A percentile compares a stretch with the other conserved stretches of the same genome.
Conservation (phyloP, 2,329 filamentous ascomycete species). For the Cryphonectria naterciae region DNA sequence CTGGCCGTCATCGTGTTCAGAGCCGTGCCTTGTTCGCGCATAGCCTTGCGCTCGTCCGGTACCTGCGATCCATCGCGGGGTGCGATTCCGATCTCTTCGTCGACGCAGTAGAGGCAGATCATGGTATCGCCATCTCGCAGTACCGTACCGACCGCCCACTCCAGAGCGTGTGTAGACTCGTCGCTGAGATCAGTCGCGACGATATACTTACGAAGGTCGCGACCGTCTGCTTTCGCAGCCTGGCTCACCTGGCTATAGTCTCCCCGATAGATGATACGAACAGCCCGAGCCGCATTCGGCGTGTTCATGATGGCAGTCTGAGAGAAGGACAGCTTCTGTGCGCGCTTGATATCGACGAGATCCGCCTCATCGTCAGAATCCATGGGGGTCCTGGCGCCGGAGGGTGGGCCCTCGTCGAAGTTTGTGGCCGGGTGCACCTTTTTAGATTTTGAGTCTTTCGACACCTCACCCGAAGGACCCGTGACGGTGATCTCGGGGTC, state of each 20-base stretch:
- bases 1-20: conserved; percentile 65
- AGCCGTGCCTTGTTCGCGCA: conserved; percentile 74
- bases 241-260: conserved; percentile 78
- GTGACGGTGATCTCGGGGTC: conserved; percentile 71
- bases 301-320: conserved; percentile 80
- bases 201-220: conserved; percentile 84
- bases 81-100: conserved; percentile 76
- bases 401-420: conserved; percentile 72
- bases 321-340: conserved; percentile 81
- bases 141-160: conserved; percentile 97
- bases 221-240: conserved; percentile 77
- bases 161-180: conserved; percentile 90
- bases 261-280: conserved; percentile 88
- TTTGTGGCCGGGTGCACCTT: conserved; percentile 81
- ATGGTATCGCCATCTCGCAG: conserved; percentile 92
- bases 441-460: conserved; percentile 53
- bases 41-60: conserved; percentile 73
- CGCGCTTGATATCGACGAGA: conserved; percentile 80
- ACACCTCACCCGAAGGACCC: conserved; percentile 63
- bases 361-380: conserved; percentile 88
- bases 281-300: conserved; percentile 76
- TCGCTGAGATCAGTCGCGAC: conserved; percentile 96
- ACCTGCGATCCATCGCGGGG: conserved; percentile 56
- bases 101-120: conserved; percentile 89
- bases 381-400: conserved; percentile 59